Evolutionary conservation across 805 yeast species (phyloP).

Genomic region (Lachancea cidri): DNA sequence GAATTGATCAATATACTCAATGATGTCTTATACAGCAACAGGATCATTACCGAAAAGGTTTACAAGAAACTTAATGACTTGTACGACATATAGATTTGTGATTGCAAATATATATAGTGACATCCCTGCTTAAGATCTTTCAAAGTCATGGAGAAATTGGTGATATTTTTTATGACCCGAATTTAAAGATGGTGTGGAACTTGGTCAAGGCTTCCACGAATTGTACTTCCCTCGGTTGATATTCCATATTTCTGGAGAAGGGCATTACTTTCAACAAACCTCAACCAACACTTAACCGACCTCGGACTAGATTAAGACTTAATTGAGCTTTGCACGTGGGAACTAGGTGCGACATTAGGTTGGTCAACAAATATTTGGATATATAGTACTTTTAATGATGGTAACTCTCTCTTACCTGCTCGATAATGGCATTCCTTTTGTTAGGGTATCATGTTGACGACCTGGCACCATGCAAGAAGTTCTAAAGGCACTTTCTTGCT

Average conservation of each 20-base stretch:
- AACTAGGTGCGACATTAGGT: not conserved
- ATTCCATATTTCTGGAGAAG: too few relatives aligned
- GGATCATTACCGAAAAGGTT: conserved; percentile 35
- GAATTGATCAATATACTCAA: conserved; percentile 53
- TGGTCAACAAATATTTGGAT: not conserved
- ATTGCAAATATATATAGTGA: not conserved
- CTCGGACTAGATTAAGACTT: not conserved
- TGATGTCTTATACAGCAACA: conserved; percentile 35
- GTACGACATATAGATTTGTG: conserved; percentile 10
- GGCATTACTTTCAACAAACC: not conserved
- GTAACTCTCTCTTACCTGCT: too few relatives aligned
- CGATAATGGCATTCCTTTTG: too few relatives aligned
- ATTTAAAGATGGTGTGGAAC: too few relatives aligned
- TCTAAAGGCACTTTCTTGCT: too few relatives aligned
- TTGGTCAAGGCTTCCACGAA: too few relatives aligned
- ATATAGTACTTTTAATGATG: not conserved
- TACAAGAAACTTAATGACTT: conserved; percentile 33
- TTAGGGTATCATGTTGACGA: too few relatives aligned
- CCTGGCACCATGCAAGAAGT: too few relatives aligned
- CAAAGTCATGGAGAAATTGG: not conserved
- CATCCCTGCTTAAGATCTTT: not conserved
- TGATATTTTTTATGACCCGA: not conserved
- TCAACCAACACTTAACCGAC: not conserved
- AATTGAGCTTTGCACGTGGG: not conserved
- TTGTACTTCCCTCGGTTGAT: too few relatives aligned